phyloP scores from a whole-genome alignment of 2,329 filamentous ascomycete genomes.

The Trichoderma asperellum region DNA sequence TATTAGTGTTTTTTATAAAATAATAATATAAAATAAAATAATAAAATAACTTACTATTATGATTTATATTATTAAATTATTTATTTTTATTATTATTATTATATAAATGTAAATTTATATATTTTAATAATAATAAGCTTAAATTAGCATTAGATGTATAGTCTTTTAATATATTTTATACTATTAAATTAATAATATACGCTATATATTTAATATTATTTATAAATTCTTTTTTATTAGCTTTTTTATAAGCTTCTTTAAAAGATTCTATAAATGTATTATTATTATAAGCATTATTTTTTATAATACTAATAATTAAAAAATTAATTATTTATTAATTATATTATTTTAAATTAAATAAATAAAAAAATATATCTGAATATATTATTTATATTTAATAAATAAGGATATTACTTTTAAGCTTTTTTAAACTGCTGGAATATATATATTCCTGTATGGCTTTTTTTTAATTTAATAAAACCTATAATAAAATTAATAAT shows the following conservation, averaged over 20 bases:
- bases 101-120: conserved; percentile 5
- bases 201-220: no score
- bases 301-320: background rate
- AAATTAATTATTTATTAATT: background rate
- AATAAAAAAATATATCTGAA: background rate
- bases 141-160: background rate
- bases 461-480: background rate
- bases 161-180: conserved; percentile 5
- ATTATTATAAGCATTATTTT: background rate
- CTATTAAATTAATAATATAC: no score
- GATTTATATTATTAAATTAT: background rate
- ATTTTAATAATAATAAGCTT: background rate
- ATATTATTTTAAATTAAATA: background rate
- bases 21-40: background rate
- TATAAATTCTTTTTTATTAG: no score
- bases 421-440: background rate
- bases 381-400: conserved; percentile 7
- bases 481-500: background rate
- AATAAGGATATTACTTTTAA: background rate
- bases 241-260: no score
- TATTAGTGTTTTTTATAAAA: background rate
- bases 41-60: background rate
- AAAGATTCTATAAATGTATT: no score
- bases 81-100: background rate
- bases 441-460: background rate